Conservation (phyloP, 768 basidiomycete genomes). For the Termitomyces heimii region DNA sequence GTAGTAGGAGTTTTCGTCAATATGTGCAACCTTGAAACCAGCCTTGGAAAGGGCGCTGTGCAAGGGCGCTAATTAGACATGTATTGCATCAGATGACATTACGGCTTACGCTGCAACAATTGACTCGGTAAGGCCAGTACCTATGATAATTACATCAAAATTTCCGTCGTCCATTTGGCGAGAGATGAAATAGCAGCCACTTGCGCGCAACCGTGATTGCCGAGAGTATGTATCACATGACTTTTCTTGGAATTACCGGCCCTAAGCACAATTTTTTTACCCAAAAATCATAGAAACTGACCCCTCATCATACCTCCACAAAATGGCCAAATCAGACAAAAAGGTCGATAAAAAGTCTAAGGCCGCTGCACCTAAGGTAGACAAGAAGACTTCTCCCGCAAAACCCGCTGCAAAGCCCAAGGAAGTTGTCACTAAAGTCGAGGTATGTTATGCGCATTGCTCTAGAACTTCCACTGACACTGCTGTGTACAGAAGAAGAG, state of each 20-base stretch:
- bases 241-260: slow-evolving; percentile 16
- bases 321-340: slow-evolving; percentile 46
- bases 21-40: slow-evolving; percentile 81
- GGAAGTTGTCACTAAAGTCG: slow-evolving; percentile 36
- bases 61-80: not conserved
- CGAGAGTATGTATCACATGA: slow-evolving; percentile 10
- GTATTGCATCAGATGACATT: not conserved
- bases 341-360: slow-evolving; percentile 35
- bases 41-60: slow-evolving; percentile 82
- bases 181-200: not conserved
- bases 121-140: slow-evolving; percentile 81
- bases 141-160: slow-evolving; percentile 67
- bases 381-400: slow-evolving; percentile 24
- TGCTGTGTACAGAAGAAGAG: slow-evolving; percentile 15
- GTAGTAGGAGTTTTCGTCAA: slow-evolving; percentile 83
- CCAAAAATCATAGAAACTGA: slow-evolving; percentile 18
- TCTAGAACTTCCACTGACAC: not conserved
- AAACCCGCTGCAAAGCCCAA: slow-evolving; percentile 31
- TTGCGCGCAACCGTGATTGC: not conserved
- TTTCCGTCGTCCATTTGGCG: slow-evolving; percentile 30
- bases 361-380: slow-evolving; percentile 25
- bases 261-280: slow-evolving; percentile 23
- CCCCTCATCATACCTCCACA: slow-evolving; percentile 12
- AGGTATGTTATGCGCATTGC: slow-evolving; percentile 16
- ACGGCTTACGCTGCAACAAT: slow-evolving; percentile 80